Percentiles rank a stretch among this genome's conserved stretches.
phyloP scores from a whole-genome alignment of 177 flowering plant species.

The Vitis hybrid region DNA sequence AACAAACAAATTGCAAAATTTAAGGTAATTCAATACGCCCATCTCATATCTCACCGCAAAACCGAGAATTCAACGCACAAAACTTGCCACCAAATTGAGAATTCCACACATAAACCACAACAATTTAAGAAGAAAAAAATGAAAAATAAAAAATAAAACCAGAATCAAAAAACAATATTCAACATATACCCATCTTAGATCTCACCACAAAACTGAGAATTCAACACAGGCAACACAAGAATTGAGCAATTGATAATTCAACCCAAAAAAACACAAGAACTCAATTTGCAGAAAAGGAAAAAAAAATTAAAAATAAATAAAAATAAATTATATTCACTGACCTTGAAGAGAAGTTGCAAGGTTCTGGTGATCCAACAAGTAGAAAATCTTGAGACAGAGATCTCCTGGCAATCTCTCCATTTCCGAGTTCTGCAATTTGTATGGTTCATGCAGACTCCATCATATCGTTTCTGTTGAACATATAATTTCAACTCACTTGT shows the following conservation, averaged over 20 bases:
- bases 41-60: conserved; percentile 11
- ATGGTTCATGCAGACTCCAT: no score
- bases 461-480: no score
- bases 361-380: conserved; percentile 57
- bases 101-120: neutral
- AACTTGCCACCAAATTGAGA: neutral
- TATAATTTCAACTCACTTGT: no score
- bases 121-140: no score
- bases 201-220: neutral
- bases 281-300: neutral
- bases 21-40: neutral
- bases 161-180: no score
- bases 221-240: neutral
- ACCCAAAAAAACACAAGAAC: neutral
- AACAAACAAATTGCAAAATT: neutral
- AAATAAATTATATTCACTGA: conserved; percentile 10
- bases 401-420: conserved; percentile 69
- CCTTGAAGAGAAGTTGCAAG: conserved; percentile 70
- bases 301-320: neutral
- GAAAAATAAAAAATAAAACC: no score
- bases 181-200: conserved; percentile 6
- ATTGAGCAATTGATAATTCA: neutral
- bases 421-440: neutral
- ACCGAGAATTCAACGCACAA: neutral
- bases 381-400: conserved; percentile 53